Conservation (phyloP, 2,329 filamentous ascomycete species). For the Davidsoniella neocaledoniae region DNA sequence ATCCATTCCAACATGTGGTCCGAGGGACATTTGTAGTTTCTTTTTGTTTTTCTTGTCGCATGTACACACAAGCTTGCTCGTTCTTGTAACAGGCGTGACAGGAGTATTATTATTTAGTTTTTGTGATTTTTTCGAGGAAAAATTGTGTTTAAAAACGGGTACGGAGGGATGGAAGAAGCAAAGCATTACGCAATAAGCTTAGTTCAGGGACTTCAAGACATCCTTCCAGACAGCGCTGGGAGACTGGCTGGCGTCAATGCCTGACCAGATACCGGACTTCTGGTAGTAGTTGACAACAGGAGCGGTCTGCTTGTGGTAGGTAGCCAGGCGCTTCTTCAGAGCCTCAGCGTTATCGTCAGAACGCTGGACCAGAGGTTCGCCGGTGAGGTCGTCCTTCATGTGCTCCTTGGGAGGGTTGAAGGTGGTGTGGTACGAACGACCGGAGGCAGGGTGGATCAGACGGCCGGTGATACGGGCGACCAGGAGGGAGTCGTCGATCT, state of each 20-base stretch:
- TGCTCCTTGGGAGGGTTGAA: constrained; percentile 92
- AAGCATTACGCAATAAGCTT: not conserved
- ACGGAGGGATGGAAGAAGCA: too few species aligned
- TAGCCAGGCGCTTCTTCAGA: constrained; percentile 81
- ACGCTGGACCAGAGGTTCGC: constrained; percentile 89
- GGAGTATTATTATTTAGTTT: too few species aligned
- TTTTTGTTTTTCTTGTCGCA: too few species aligned
- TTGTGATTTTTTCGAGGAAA: too few species aligned
- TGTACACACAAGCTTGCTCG: too few species aligned
- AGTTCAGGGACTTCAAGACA: constrained; percentile 65
- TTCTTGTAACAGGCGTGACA: too few species aligned
- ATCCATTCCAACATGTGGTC: too few species aligned
- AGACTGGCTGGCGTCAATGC: constrained; percentile 89
- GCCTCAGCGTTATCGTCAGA: constrained; percentile 95
- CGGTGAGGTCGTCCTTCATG: constrained; percentile 95
- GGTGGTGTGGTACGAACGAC: constrained; percentile 92
- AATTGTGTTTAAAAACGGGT: too few species aligned
- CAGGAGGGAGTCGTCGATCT: constrained; percentile 88
- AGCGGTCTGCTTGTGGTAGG: constrained; percentile 85
- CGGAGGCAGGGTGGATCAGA: constrained; percentile 86
- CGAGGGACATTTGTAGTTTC: too few species aligned
- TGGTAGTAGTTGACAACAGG: constrained; percentile 95
- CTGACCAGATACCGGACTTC: constrained; percentile 92
- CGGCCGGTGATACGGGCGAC: constrained; percentile 94
- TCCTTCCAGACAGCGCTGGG: constrained; percentile 92